phyloP scores from a whole-genome alignment of 2,329 filamentous ascomycete species.

The Colletotrichum cuscutae region DNA sequence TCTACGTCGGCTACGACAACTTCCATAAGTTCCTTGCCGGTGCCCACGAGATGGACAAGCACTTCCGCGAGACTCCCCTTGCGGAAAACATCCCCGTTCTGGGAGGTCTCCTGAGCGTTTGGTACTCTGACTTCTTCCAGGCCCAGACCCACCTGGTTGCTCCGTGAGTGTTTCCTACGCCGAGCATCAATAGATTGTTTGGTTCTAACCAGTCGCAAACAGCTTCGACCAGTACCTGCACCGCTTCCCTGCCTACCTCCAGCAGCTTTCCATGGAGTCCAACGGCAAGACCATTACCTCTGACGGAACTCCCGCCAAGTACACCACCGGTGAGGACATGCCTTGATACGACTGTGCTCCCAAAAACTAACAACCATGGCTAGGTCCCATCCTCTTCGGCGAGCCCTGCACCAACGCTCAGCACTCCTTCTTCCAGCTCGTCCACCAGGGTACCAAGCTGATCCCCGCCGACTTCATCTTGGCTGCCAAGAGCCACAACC shows the following conservation, averaged over 20 bases:
- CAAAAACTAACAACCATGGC: conserved; percentile 2
- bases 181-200: background rate
- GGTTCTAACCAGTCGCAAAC: conserved; percentile 3
- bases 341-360: background rate
- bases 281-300: conserved; percentile 97
- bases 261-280: conserved; percentile 99
- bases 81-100: conserved; percentile 95
- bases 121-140: conserved; percentile 99
- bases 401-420: conserved; percentile 99
- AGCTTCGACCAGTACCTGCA: conserved; percentile 99
- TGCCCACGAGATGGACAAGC: conserved; percentile 97
- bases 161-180: conserved; percentile 69
- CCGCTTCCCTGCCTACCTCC: conserved; percentile 98
- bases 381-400: conserved; percentile 89
- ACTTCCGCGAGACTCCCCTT: conserved; percentile 91
- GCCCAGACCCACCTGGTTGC: conserved; percentile 97
- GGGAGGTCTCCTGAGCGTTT: conserved; percentile 93
- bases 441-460: conserved; percentile 99
- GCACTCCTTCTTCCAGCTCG: conserved; percentile 99
- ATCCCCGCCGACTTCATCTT: conserved; percentile 99
- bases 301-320: conserved; percentile 92
- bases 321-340: conserved; percentile 77
- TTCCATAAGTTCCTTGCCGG: conserved; percentile 96
- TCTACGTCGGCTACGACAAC: conserved; percentile 98
- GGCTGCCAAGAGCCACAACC: conserved; percentile 96